Conservation (phyloP, 2,329 filamentous ascomycete genomes). For the Emmonsiellopsis sp. region DNA sequence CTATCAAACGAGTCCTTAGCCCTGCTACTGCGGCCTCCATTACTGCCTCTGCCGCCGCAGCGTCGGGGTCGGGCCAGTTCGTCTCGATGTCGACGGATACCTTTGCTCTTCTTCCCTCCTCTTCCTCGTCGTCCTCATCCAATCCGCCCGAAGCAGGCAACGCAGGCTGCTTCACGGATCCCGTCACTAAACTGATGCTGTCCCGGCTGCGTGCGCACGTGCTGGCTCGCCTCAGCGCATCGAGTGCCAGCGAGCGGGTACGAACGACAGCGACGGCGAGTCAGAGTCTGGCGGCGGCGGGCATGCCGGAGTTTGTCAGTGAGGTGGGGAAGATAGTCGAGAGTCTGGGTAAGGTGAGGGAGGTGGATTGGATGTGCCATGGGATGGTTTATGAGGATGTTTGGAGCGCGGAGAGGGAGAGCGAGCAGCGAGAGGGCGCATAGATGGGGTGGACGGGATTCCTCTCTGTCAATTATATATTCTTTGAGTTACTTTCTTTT, state of each 20-base stretch:
- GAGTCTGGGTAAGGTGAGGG: constrained; percentile 46
- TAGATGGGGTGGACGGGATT: not conserved
- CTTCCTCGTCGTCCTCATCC: constrained; percentile 47
- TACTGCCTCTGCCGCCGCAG: constrained; percentile 12
- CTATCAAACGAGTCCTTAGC: constrained; percentile 44
- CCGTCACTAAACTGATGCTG: constrained; percentile 52
- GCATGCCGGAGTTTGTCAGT: constrained; percentile 53
- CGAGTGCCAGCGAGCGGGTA: constrained; percentile 51
- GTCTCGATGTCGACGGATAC: constrained; percentile 12
- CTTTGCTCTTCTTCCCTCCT: constrained; percentile 18
- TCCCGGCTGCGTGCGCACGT: constrained; percentile 50
- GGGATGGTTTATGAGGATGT: constrained; percentile 49
- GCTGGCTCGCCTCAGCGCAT: constrained; percentile 47
- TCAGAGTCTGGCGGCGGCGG: constrained; percentile 50
- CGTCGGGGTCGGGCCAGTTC: not conserved
- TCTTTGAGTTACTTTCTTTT: not conserved
- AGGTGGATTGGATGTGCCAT: constrained; percentile 52
- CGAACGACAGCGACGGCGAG: constrained; percentile 49
- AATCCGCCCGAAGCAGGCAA: constrained; percentile 8
- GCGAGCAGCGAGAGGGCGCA: not conserved
- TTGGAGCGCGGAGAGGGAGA: constrained; percentile 17
- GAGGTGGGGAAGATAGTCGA: constrained; percentile 54
- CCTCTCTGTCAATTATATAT: not conserved
- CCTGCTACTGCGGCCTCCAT: constrained; percentile 40
- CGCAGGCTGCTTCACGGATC: constrained; percentile 45